A percentile compares a stretch with the other conserved stretches of the same genome.
phyloP scores from a whole-genome alignment of 2,329 filamentous ascomycete genomes.

The Alternaria sp. region DNA sequence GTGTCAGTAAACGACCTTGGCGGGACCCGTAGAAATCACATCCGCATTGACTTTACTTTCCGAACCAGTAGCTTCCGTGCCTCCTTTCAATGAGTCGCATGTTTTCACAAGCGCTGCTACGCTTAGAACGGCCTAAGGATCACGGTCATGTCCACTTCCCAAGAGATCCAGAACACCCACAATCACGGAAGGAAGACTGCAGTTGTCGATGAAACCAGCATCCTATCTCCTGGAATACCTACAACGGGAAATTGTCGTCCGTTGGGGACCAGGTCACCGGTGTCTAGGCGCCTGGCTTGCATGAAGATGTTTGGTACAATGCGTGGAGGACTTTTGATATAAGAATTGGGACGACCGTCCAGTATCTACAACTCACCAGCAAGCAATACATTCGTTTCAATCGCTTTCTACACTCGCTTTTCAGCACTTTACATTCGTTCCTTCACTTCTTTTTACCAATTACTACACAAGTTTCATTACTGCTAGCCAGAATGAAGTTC shows the following conservation, averaged over 20 bases:
- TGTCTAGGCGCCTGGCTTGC: not conserved
- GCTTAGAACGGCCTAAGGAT: not conserved
- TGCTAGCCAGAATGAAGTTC: constrained; percentile 15
- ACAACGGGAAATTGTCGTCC: not conserved
- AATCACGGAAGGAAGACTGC: not conserved
- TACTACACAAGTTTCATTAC: constrained; percentile 3
- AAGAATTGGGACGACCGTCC: not conserved
- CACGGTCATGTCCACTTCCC: not conserved
- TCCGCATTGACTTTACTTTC: not conserved
- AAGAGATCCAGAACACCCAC: not conserved
- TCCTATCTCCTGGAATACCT: not conserved
- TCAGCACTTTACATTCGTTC: constrained; percentile 1
- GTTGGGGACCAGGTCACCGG: not conserved
- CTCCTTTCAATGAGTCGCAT: not conserved
- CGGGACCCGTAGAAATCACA: not conserved
- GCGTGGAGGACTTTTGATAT: not conserved
- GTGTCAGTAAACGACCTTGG: not conserved
- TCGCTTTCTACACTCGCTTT: constrained; percentile 7
- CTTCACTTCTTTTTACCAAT: not conserved
- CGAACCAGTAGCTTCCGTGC: not conserved
- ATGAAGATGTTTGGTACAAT: not conserved
- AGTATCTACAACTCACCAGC: not conserved
- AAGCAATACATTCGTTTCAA: constrained; percentile 1
- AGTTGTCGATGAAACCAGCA: not conserved
- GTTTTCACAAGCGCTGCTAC: not conserved